Base-by-base conservation (phyloP, 139 green algal species). In the Dunaliella sp. region DNA sequence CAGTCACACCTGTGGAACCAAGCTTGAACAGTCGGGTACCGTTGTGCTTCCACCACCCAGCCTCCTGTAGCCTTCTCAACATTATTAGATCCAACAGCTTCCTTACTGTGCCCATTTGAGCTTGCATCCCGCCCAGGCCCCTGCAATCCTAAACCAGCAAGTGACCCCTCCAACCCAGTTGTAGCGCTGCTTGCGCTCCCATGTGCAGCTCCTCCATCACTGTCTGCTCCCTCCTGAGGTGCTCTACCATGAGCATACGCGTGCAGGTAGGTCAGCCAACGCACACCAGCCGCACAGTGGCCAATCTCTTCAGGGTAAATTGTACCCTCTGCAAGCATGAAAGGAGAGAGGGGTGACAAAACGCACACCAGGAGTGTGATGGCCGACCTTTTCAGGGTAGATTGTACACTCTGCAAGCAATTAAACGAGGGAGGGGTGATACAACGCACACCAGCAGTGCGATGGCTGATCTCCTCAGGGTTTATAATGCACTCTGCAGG, bases 281-380 rank as follows among this genome's bases (percentile, higher is more conserved):
- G 84, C 34, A 97, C 92, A 0, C 97, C 97, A 3, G 96, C 96
- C 0, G 89, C 94, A 88, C 95, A 98, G 89, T 99, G 97, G 1
- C 89, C 93, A 32, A 99, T 87, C 86, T 99, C 96, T 90, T 98
- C 97, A 16, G 93, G 90, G 82, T 97, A 98, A 1, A 99, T 93
- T 0, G 95, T 85, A 1, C 91, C 72, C 88, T 96, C 89, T 57
- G 98, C 48, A 65, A 65, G 7, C n/a, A n/a, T n/a, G n/a, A n/a
- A n/a, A n/a, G n/a, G n/a, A n/a, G n/a, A n/a, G n/a, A n/a, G n/a
- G n/a, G n/a, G n/a, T n/a, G n/a, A n/a, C n/a, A n/a, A n/a, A n/a
- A n/a, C n/a, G n/a, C n/a, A n/a, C n/a, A n/a, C n/a, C n/a, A n/a
- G n/a, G n/a, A n/a, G n/a, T n/a, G n/a, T n/a, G n/a, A n/a, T n/a